phyloP scores from a whole-genome alignment of 192 early-diverging fungal genomes.

The Gryganskiella cystojenkinii region DNA sequence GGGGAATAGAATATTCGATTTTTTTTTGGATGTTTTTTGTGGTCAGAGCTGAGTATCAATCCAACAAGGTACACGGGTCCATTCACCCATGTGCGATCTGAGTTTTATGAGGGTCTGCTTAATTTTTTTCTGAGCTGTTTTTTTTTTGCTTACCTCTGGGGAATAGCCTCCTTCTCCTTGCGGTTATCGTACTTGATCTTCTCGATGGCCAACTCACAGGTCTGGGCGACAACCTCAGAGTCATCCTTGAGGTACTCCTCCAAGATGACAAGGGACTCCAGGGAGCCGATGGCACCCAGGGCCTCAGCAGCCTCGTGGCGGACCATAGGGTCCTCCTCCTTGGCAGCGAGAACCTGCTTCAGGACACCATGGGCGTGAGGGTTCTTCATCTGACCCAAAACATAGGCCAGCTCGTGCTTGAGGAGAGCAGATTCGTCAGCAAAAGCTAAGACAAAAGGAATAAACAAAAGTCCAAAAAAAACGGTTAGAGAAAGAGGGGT shows the following conservation, averaged over 20 bases:
- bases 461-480: not conserved
- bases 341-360: slow-evolving; percentile 71
- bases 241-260: slow-evolving; percentile 81
- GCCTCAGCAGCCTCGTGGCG: slow-evolving; percentile 98
- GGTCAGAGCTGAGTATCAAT: not conserved
- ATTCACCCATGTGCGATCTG: too few species aligned
- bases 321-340: slow-evolving; percentile 90
- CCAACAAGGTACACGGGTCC: too few species aligned
- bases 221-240: slow-evolving; percentile 81
- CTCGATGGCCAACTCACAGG: slow-evolving; percentile 90
- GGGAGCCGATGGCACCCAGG: slow-evolving; percentile 89
- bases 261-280: slow-evolving; percentile 72
- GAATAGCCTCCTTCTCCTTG: slow-evolving; percentile 56
- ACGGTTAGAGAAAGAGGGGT: not conserved
- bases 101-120: too few species aligned
- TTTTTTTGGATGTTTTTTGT: slow-evolving; percentile 2
- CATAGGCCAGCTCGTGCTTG: slow-evolving; percentile 97
- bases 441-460: slow-evolving; percentile 60
- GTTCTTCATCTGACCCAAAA: slow-evolving; percentile 95
- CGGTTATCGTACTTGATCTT: slow-evolving; percentile 85
- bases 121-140: too few species aligned
- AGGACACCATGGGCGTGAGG: slow-evolving; percentile 78
- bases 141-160: slow-evolving; percentile 35
- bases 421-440: slow-evolving; percentile 87
- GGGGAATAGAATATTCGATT: not conserved